Conservation (phyloP, 1,284 basidiomycete genomes). For the Spongiforma sp. region DNA sequence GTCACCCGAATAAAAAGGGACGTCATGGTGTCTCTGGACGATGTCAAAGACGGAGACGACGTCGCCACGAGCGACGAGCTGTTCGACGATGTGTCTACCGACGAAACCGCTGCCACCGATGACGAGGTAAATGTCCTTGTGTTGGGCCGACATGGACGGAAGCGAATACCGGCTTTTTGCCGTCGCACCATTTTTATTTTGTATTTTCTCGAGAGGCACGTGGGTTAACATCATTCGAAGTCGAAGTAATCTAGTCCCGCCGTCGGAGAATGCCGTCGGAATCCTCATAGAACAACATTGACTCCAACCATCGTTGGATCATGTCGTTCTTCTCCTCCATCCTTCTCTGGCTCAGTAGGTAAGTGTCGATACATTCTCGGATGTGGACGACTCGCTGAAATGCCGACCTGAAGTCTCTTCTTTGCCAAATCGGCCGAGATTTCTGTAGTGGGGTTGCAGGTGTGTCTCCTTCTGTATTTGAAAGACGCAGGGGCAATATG, state of each 20-base stretch:
- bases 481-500: conserved; percentile 15
- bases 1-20: conserved; percentile 87
- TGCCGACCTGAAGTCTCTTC: conserved; percentile 58
- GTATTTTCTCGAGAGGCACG: conserved; percentile 4
- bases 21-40: conserved; percentile 86
- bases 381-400: not conserved
- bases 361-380: too few relatives aligned
- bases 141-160: conserved; percentile 33
- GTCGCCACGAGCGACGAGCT: conserved; percentile 80
- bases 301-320: not conserved
- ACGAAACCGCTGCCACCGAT: conserved; percentile 94
- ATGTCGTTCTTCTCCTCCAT: conserved; percentile 64
- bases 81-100: conserved; percentile 88
- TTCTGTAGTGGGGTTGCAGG: conserved; percentile 93
- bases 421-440: conserved; percentile 94
- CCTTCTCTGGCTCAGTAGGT: conserved; percentile 73
- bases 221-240: not conserved
- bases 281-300: too few relatives aligned
- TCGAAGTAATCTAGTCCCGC: not conserved
- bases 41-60: conserved; percentile 87
- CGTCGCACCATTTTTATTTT: conserved; percentile 17
- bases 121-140: conserved; percentile 73
- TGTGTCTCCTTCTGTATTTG: conserved; percentile 32
- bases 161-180: not conserved
- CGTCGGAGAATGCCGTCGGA: too few relatives aligned